phyloP scores from a whole-genome alignment of 2,329 filamentous ascomycete species.

The Conoideocrella luteorostrata region DNA sequence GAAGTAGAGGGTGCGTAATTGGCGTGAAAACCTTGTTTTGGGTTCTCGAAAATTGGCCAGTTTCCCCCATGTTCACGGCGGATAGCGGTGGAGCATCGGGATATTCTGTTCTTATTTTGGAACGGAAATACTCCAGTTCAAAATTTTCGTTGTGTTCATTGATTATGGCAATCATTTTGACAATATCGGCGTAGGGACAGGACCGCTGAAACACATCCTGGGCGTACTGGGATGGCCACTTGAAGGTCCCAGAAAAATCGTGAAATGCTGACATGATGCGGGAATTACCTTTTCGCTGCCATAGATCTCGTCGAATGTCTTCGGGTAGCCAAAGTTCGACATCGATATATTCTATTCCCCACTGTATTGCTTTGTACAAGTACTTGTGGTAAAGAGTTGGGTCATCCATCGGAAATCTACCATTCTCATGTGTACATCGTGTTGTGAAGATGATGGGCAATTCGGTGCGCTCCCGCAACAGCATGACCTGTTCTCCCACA shows the following conservation, averaged over 20 bases:
- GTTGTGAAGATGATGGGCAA: slow-evolving; percentile 88
- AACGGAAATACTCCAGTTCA: slow-evolving; percentile 83
- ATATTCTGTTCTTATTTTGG: slow-evolving; percentile 63
- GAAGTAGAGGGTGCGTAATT: slow-evolving; percentile 78
- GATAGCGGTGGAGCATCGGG: slow-evolving; percentile 68
- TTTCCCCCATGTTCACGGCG: slow-evolving; percentile 79
- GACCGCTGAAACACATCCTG: slow-evolving; percentile 66
- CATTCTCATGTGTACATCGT: slow-evolving; percentile 74
- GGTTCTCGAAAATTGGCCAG: slow-evolving; percentile 77
- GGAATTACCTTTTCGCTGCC: slow-evolving; percentile 66
- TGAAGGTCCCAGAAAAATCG: slow-evolving; percentile 78
- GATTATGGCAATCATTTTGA: slow-evolving; percentile 86
- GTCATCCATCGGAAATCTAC: slow-evolving; percentile 77
- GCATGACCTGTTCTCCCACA: slow-evolving; percentile 80
- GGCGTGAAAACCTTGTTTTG: slow-evolving; percentile 83
- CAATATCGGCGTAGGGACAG: slow-evolving; percentile 70
- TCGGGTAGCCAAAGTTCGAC: slow-evolving; percentile 85
- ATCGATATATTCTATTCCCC: slow-evolving; percentile 86
- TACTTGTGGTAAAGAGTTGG: slow-evolving; percentile 70
- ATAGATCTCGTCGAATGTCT: slow-evolving; percentile 60
- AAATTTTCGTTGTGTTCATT: slow-evolving; percentile 81
- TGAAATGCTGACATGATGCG: slow-evolving; percentile 90
- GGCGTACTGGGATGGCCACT: slow-evolving; percentile 70
- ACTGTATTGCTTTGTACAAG: slow-evolving; percentile 76
- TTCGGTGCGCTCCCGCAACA: slow-evolving; percentile 75